Base-by-base conservation (phyloP, 441 rosid genomes). In the Erodium moschatum region DNA sequence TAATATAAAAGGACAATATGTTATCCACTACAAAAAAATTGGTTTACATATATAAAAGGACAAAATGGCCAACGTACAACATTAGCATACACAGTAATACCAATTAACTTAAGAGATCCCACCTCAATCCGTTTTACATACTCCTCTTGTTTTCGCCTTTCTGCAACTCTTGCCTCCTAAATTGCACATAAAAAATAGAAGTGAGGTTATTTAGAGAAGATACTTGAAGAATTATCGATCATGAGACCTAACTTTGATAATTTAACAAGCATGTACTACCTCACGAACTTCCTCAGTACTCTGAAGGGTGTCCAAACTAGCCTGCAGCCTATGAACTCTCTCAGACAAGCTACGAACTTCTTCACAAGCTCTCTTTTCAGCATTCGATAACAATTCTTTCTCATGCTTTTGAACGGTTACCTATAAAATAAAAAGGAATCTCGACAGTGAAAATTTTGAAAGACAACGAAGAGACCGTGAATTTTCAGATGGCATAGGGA, bases 201-300 rank as follows among this genome's bases (percentile, higher is more conserved):
- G 40, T 6, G 13, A 10, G 29, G 63, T 58, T 13, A 38, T n/a
- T 7, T 4, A 13, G 16, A 0, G 15, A 16, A 6, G n/a, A 27
- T 12, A 31, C 10, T 29, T 33, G 33, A 6, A 13, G 8, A 44
- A 56, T 38, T 56, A 71, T 11, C 68, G 33, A 31, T 42, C 9
- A n/a, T 18, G 48, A 64, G 12, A 10, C 10, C 42, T 40, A 40
- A 40, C 44, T 40, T 40, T 20, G 16, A 3, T 21, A 9, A 12
- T 13, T 21, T 13, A 48, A 31, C 20, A 67, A 48, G 48, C 38
- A 71, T 67, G 65, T 64, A 69, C 68, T 75, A 95, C 99, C 98
- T 86, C 91, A 38, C 92, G 97, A 76, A 86, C 92, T 83, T 86
- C 98, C 73, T 89, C 91, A 5, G 90, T 79, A 75, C 98, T 85